Evolutionary conservation across 495 filamentous ascomycete species (phyloP).

Genomic region (Parathielavia appendiculata): DNA sequence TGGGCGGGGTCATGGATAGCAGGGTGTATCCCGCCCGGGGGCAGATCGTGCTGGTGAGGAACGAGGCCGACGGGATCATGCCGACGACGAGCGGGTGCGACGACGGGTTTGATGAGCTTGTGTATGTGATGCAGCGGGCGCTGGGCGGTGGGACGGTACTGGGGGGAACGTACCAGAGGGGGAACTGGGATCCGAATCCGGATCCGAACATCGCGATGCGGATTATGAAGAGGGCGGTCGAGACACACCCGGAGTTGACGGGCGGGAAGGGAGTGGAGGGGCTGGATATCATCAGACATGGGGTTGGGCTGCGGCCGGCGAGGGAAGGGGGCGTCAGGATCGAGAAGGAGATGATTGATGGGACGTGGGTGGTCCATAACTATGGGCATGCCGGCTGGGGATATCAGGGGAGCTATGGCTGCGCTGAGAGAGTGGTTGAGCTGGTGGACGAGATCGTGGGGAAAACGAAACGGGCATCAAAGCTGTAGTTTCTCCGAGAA

Average conservation of each 20-base stretch:
- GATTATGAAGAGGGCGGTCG: conserved; percentile 83
- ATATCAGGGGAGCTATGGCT: conserved; percentile 85
- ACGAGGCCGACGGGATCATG: conserved; percentile 62
- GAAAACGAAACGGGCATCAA: conserved; percentile 15
- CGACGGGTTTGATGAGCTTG: conserved; percentile 72
- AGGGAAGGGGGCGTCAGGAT: conserved; percentile 71
- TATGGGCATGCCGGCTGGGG: conserved; percentile 96
- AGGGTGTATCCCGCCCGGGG: conserved; percentile 74
- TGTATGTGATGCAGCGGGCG: conserved; percentile 89
- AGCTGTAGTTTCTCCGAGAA: conserved; percentile 10
- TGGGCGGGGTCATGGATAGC: conserved; percentile 79
- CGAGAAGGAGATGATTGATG: conserved; percentile 74
- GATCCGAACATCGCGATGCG: conserved; percentile 76
- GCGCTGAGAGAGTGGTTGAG: conserved; percentile 61
- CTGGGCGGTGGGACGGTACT: conserved; percentile 72
- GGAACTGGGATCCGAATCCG: conserved; percentile 74
- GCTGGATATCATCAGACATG: conserved; percentile 80
- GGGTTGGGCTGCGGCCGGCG: conserved; percentile 78
- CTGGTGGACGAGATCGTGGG: conserved; percentile 58
- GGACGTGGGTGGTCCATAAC: conserved; percentile 77
- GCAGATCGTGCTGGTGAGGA: conserved; percentile 84
- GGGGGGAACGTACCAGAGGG: conserved; percentile 80
- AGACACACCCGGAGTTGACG: conserved; percentile 66
- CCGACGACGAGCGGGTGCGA: conserved; percentile 77
- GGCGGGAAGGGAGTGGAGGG: conserved; percentile 72